Base-by-base conservation (phyloP, 805 yeast species). In the Candida endomychidarum region DNA sequence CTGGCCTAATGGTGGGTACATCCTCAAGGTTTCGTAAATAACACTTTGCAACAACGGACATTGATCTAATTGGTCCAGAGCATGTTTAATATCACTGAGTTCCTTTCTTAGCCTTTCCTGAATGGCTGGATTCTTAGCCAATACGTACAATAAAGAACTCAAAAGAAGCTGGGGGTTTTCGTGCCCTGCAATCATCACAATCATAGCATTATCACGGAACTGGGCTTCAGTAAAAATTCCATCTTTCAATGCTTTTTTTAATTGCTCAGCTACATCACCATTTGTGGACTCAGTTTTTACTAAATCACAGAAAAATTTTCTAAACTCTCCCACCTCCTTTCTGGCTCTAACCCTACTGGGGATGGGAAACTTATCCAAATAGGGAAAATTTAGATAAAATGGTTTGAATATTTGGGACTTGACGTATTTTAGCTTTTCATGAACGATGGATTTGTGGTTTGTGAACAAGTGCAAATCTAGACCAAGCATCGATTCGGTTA, bases 141-240 rank as follows among this genome's bases (percentile, higher is more conserved):
- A 48, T 10, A 74, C 46, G 41, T 69, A 78, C 1, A 78, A 46
- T 5, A 72, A 49, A 0, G 80, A 73, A 0, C 74, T 65, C 44
- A 78, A 48, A 8, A 78, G 54, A 17, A 79, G 51, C 43, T 77
- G 78, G 0, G 84, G 84, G 45, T 79, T 79, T 48, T 79, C 84
- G 53, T 79, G 84, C 0, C 83, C 84, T 0, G 84, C 84, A 32
- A 79, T 74, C 50, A 78, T 54, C 3, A 77, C 60, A 12, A 79
- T 78, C 7, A 77, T 71, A 12, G 76, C 63, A 53, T 79, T 79
- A 50, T 79, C 83, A 2, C 63, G 55, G 38, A 77, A 65, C 47
- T 78, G 82, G 35, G 68, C 63, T 37, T 66, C 57, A 2, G 73
- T 61, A 2, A 79, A 60, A 3, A 45, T 38, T 0, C 67, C 72